phyloP scores from a whole-genome alignment of 805 yeast species.

The Lipomyces oligophaga region DNA sequence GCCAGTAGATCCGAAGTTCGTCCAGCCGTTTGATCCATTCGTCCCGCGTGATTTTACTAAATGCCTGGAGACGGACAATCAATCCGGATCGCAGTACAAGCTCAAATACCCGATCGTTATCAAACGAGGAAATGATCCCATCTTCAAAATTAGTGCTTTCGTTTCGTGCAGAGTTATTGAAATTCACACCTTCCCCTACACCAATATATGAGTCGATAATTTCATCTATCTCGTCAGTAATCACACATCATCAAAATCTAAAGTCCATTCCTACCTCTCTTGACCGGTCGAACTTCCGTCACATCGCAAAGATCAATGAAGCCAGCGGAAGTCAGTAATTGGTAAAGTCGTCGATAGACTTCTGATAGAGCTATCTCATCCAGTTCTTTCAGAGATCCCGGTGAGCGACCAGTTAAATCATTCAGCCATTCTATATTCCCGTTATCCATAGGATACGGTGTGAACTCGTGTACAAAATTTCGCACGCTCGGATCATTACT shows the following conservation, averaged over 20 bases:
- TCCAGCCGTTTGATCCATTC: conserved; percentile 62
- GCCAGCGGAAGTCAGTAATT: conserved; percentile 55
- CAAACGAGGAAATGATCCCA: conserved; percentile 18
- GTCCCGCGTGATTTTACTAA: conserved; percentile 46
- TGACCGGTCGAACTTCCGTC: conserved; percentile 31
- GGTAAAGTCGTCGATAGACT: conserved; percentile 56
- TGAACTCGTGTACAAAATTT: conserved; percentile 40
- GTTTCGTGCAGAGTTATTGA: conserved; percentile 20
- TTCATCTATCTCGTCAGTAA: conserved; percentile 4
- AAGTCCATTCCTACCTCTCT: conserved; percentile 13
- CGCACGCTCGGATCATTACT: conserved; percentile 13
- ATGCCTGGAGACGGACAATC: conserved; percentile 53
- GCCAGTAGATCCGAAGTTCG: conserved; percentile 58
- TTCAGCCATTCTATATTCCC: conserved; percentile 62
- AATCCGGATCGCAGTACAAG: conserved; percentile 49
- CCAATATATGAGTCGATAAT: conserved; percentile 19
- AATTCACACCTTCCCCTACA: conserved; percentile 19
- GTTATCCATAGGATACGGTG: conserved; percentile 53
- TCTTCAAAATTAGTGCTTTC: conserved; percentile 17
- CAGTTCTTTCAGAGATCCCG: conserved; percentile 43
- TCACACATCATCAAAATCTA: neutral
- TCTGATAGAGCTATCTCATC: conserved; percentile 65
- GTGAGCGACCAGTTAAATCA: conserved; percentile 34
- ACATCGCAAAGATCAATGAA: conserved; percentile 51
- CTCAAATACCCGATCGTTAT: conserved; percentile 50